Evolutionary conservation across 2,329 filamentous ascomycete genomes (phyloP), one percentile per base, ranked within the genome.

Genomic region (Myrmaecium sp.): DNA sequence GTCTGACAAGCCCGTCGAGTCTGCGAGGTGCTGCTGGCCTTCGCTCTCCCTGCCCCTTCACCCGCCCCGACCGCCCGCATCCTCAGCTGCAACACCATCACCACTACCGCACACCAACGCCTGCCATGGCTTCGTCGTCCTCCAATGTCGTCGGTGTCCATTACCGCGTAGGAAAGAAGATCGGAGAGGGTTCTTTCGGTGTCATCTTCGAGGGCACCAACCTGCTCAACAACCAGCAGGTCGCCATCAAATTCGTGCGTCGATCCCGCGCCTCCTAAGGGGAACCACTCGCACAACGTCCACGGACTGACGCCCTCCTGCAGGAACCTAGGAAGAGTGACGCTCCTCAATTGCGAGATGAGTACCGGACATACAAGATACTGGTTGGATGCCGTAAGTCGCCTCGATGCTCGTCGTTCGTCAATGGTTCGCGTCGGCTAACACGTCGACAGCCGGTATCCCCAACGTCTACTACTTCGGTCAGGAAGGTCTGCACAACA

Each of bases 381-480:
- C 72, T 98, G 41, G 89, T 95, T 39, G 89, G 89, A 52, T 98
- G 89, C 64, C 86, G 89, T 98, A 64, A 78, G 89, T 78, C 31
- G 25, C 14, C 22, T 21, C n/a, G n/a, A n/a, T n/a, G n/a, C n/a
- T n/a, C n/a, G n/a, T n/a, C n/a, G n/a, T n/a, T n/a, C n/a, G n/a
- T n/a, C n/a, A n/a, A n/a, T 21, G 14, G 17, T 13, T 17, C 16
- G 25, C 17, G 14, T 26, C 11, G 36, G 55, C 63, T 38, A 64
- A 42, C 5, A 18, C 11, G 30, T 15, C 27, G 22, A 15, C 51
- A 95, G 86, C 86, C 46, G 89, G 89, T 46, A 95, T 98, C 42
- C 89, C 89, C 46, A 95, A 95, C 69, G 89, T 98, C 46, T 95
- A 95, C 62, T 98, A 95, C 60, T 98, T 95, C 43, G 89, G 89